Evolutionary conservation across 495 filamentous ascomycete species (phyloP).

Genomic region (Neurospora terricola): DNA sequence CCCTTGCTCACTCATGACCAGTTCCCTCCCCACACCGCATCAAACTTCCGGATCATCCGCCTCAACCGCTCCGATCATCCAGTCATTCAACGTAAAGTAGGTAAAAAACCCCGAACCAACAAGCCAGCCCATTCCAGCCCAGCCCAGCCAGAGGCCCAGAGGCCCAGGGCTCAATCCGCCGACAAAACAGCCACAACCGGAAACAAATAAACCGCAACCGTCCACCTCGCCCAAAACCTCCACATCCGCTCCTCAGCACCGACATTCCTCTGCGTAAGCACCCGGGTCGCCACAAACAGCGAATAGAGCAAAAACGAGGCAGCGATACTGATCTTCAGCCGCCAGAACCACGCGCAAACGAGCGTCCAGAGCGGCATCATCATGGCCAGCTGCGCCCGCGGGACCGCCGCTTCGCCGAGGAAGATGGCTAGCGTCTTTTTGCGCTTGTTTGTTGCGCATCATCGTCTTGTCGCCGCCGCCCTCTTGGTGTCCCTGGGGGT

Average conservation of each 20-base stretch:
- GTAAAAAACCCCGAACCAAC: not conserved
- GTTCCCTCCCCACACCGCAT: not conserved
- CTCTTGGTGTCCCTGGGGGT: no score
- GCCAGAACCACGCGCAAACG: not conserved
- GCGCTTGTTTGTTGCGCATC: not conserved
- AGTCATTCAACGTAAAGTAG: not conserved
- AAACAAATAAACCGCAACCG: not conserved
- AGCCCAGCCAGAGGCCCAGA: not conserved
- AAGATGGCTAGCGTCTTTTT: not conserved
- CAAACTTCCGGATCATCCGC: not conserved
- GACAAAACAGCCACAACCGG: not conserved
- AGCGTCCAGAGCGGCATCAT: not conserved
- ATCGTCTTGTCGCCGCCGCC: not conserved
- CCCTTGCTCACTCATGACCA: not conserved
- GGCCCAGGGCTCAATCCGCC: not conserved
- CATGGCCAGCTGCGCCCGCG: not conserved
- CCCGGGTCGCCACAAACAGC: not conserved
- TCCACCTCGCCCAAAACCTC: not conserved
- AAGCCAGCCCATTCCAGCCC: not conserved
- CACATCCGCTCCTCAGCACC: not conserved
- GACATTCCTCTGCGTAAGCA: not conserved
- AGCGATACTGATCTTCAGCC: not conserved
- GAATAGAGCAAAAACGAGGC: not conserved
- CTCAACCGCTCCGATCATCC: not conserved
- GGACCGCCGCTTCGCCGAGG: not conserved